Evolutionary conservation across 352 stramenopile genomes (phyloP).

Genomic region (Bremia lactucae): DNA sequence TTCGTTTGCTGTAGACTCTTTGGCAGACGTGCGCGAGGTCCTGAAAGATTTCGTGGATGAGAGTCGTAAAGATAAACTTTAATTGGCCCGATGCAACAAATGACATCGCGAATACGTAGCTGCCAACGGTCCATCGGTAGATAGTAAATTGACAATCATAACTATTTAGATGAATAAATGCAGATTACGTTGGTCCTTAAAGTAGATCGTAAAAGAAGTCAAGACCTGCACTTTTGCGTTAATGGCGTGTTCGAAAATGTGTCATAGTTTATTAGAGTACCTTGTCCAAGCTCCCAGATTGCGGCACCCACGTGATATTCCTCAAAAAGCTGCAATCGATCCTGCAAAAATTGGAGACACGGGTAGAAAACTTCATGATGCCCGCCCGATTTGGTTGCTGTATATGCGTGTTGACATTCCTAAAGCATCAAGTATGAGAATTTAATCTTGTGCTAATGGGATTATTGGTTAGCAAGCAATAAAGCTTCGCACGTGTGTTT

Average conservation of each 20-base stretch:
- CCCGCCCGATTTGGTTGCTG: conserved; percentile 9
- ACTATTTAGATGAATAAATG: conserved; percentile 6
- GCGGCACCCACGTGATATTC: conserved; percentile 38
- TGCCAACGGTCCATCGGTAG: conserved; percentile 2
- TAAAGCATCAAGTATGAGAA: conserved; percentile 6
- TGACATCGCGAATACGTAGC: not conserved
- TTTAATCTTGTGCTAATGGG: not conserved
- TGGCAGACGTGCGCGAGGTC: conserved; percentile 58
- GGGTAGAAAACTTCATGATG: conserved; percentile 58
- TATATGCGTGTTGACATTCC: conserved; percentile 63
- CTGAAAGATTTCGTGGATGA: conserved; percentile 63
- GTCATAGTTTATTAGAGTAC: no score
- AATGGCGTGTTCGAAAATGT: no score
- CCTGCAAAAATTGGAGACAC: conserved; percentile 71
- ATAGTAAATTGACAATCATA: no score
- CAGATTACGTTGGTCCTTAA: conserved; percentile 14
- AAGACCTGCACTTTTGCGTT: conserved; percentile 36
- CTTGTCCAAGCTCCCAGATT: conserved; percentile 79
- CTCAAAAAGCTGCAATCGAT: conserved; percentile 49
- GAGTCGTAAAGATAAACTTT: conserved; percentile 30
- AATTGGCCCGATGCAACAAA: conserved; percentile 2
- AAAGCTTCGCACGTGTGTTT: conserved; percentile 24
- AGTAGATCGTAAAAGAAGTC: conserved; percentile 74
- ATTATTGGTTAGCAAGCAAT: not conserved
- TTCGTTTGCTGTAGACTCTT: conserved; percentile 54